Evolutionary conservation across 2,329 filamentous ascomycete genomes (phyloP), one percentile per base, ranked within the genome.

Genomic region (Phaeosphaeria sp.): DNA sequence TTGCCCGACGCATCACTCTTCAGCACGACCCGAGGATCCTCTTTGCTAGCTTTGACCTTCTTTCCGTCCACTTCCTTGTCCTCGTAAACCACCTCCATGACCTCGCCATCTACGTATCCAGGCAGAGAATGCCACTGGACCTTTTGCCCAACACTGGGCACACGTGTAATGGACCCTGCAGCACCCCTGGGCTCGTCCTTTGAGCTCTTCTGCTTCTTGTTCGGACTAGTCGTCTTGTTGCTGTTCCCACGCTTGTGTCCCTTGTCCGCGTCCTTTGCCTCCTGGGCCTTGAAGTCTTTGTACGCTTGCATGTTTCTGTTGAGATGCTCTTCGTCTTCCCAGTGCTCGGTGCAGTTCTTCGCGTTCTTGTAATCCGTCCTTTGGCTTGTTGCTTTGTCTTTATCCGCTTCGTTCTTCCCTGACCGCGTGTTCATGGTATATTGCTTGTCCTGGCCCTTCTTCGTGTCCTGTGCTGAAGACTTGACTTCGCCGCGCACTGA

Each of bases 21-120:
- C 57, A 81, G 58, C 18, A 81, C 78, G 46, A 81, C 67, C 60
- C 74, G 74, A 4, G 80, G 79, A 63, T 81, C 79, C 43, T 78
- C 73, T 54, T 79, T 74, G 43, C 72, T 77, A 1, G 71, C 79
- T 64, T 81, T 78, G 42, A 79, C 75, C 27, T 67, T 66, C 65
- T 81, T 77, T 2, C 79, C 78, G 42, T 79, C 76, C 9, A 81
- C 72, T 30, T 70, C 71, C 72, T 79, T 81, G 43, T 73, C 68
- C 47, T 73, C 71, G 27, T 73, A 78, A 42, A 80, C 61, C 33
- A 80, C 71, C 58, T 82, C 79, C 3, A 79, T 70, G 1, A 80
- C 79, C 54, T 77, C 74, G 1, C 79, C 80, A 36, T 79, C 71
- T 3, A 80, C 72, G 52, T 70, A 78, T 0, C 78, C 79, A 0